Base-by-base conservation (phyloP, 164 flowering plant species). In the Aristolochia contorta region DNA sequence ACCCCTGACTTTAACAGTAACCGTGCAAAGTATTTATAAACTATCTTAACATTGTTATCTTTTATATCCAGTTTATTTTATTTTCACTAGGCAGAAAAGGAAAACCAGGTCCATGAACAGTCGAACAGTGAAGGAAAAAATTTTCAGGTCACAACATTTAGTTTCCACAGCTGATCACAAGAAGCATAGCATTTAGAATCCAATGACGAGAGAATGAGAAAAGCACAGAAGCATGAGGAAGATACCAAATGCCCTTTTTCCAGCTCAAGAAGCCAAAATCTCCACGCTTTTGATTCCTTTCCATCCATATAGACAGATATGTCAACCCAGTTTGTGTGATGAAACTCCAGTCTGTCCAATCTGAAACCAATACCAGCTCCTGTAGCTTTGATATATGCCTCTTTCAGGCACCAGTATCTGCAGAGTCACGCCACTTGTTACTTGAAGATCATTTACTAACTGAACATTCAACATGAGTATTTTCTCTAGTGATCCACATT, bases 351-450 rank as follows among this genome's bases (percentile, higher is more conserved):
- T 57, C 71, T 72, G 30, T 80, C 79, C 71, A 88, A 67, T 24
- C 61, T 68, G 61, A 62, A 71, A 4, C 78, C 82, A 19, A 86
- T 47, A 49, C 96, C 97, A 67, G 71, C 72, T 10, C 97, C 97
- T 43, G 75, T 79, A 49, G 96, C 91, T 71, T 91, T 88, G 62
- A 84, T 74, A 74, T 71, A 91, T 54, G 97, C 87, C 77, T 91
- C 96, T 79, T 91, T 91, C 60, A 88, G 64, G 70, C 85, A 77
- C 97, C 97, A 91, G 69, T 83, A 91, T 68, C 92, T 91, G 75
- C 69, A 71, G 24, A 54, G 66, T 14, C 10, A 49, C 10, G 2
- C 1, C 22, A 27, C 43, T 37, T 10, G 43, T 37, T 32, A 37
- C 43, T 37, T 37, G 43, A 7, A 37, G 12, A 7, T 10, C 43